phyloP scores from a whole-genome alignment of 1,284 basidiomycete species.

The Tylopilus sp. region DNA sequence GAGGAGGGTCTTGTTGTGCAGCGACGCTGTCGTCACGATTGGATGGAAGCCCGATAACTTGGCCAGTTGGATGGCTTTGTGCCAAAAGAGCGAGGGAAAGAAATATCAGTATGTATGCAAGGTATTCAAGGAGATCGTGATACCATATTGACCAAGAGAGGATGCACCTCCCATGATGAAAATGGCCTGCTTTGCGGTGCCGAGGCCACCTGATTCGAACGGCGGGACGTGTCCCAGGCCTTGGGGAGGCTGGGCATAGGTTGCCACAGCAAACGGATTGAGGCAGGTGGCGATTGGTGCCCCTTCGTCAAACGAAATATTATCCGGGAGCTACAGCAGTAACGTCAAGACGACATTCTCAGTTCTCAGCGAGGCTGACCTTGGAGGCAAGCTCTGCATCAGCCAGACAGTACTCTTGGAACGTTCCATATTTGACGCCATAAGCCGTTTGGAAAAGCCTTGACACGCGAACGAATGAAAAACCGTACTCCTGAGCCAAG shows the following conservation, averaged over 20 bases:
- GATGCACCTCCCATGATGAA: constrained; percentile 52
- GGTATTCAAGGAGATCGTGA: constrained; percentile 7
- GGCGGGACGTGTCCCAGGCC: constrained; percentile 34
- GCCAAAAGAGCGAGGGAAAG: background rate
- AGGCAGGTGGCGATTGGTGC: constrained; percentile 45
- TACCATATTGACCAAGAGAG: constrained; percentile 50
- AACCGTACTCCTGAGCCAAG: background rate
- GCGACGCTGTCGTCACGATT: constrained; percentile 54
- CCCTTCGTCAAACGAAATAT: constrained; percentile 54
- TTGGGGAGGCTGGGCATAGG: constrained; percentile 36
- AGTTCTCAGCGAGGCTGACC: constrained; percentile 33
- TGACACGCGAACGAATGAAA: background rate
- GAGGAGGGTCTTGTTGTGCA: constrained; percentile 46
- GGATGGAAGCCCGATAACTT: constrained; percentile 50
- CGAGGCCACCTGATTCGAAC: constrained; percentile 33
- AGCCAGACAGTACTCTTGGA: constrained; percentile 57
- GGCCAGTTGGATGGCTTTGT: constrained; percentile 51
- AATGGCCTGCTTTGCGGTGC: constrained; percentile 42
- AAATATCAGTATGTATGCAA: background rate
- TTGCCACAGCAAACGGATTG: constrained; percentile 40
- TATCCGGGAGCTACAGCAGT: constrained; percentile 45
- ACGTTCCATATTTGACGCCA: constrained; percentile 30
- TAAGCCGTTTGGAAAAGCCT: constrained; percentile 25
- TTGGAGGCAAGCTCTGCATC: constrained; percentile 50
- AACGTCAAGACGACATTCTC: background rate